Evolutionary conservation across 1,284 basidiomycete species (phyloP).

Genomic region (Phlebopus sp.): DNA sequence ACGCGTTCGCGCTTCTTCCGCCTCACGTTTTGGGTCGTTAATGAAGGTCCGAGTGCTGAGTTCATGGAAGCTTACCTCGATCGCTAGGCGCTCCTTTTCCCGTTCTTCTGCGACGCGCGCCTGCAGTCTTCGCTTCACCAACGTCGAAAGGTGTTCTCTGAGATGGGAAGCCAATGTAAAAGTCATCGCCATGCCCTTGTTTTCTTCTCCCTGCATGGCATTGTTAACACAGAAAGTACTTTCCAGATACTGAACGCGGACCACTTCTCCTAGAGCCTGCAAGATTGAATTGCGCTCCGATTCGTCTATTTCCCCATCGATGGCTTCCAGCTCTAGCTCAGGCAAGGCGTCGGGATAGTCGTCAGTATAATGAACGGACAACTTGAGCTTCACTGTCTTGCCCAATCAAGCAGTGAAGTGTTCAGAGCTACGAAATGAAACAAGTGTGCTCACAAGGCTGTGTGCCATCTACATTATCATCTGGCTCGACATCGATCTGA

Average conservation of each 20-base stretch:
- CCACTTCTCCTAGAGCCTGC: slow-evolving; percentile 60
- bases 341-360: slow-evolving; percentile 80
- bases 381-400: slow-evolving; percentile 67
- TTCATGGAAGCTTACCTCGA: slow-evolving; percentile 58
- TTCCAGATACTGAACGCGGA: slow-evolving; percentile 37
- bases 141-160: slow-evolving; percentile 69
- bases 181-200: slow-evolving; percentile 96
- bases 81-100: slow-evolving; percentile 67
- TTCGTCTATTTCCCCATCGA: slow-evolving; percentile 70
- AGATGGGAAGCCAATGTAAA: slow-evolving; percentile 91
- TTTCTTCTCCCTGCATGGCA: slow-evolving; percentile 74
- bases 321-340: slow-evolving; percentile 62
- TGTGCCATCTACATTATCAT: slow-evolving; percentile 63
- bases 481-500: slow-evolving; percentile 86
- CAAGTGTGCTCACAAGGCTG: slow-evolving; percentile 51
- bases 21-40: slow-evolving; percentile 46
- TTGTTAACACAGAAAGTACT: slow-evolving; percentile 5
- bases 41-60: neutral
- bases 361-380: slow-evolving; percentile 70
- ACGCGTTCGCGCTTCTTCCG: slow-evolving; percentile 82
- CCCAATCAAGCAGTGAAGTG: slow-evolving; percentile 20
- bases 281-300: slow-evolving; percentile 56
- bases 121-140: slow-evolving; percentile 62
- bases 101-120: slow-evolving; percentile 59
- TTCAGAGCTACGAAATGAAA: slow-evolving; percentile 10